Percentiles rank a stretch among this genome's conserved stretches.
Evolutionary conservation across 345 rosid species (phyloP).

Genomic region (Populus deltoides): DNA sequence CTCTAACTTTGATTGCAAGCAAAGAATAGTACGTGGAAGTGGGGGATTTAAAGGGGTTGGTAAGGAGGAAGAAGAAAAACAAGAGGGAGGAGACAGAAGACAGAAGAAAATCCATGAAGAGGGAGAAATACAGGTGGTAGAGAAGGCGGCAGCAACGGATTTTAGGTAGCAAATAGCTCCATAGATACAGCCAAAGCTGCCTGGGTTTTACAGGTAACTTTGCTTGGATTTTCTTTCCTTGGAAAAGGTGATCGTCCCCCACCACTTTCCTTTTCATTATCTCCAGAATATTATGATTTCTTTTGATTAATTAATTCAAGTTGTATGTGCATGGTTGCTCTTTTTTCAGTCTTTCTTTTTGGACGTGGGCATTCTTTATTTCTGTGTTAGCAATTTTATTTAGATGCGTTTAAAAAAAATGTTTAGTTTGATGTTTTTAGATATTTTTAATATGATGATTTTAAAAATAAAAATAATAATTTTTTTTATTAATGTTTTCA

Average conservation of each 20-base stretch:
- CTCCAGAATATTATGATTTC: too few species aligned
- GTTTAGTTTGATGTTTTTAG: too few species aligned
- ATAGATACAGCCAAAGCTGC: conserved; percentile 33
- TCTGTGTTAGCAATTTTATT: too few species aligned
- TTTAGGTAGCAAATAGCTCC: conserved; percentile 17
- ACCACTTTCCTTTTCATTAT: neutral
- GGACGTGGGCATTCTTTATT: neutral
- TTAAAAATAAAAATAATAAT: too few species aligned
- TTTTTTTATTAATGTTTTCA: too few species aligned
- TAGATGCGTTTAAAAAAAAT: too few species aligned
- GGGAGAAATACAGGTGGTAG: conserved; percentile 1
- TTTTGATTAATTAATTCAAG: neutral
- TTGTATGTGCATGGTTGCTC: neutral
- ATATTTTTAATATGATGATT: too few species aligned
- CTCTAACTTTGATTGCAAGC: neutral
- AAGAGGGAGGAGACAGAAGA: conserved; percentile 6
- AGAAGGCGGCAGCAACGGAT: conserved; percentile 23
- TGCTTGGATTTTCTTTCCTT: conserved; percentile 25
- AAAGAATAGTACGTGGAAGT: neutral
- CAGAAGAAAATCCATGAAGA: conserved; percentile 16
- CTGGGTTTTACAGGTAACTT: conserved; percentile 33
- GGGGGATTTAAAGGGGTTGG: neutral
- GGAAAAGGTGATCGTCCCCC: neutral
- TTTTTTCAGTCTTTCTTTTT: neutral
- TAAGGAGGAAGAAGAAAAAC: neutral